phyloP scores from a whole-genome alignment of 306 rosid species.

The Dryas alaskensis region DNA sequence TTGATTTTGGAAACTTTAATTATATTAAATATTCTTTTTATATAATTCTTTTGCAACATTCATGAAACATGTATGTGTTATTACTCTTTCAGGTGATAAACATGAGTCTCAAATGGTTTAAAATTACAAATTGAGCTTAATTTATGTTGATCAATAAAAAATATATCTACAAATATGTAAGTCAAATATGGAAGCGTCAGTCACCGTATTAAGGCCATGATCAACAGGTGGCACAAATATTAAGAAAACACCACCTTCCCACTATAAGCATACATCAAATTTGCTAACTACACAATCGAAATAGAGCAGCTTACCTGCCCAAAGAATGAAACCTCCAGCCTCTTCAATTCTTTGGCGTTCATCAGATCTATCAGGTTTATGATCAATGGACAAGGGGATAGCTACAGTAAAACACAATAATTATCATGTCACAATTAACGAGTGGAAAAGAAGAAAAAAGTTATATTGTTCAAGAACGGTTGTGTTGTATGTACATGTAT shows the following conservation, averaged over 20 bases:
- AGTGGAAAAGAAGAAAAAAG: not conserved
- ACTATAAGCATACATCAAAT: not conserved
- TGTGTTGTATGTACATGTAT: too few species aligned
- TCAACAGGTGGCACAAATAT: not conserved
- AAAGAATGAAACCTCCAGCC: conserved; percentile 84
- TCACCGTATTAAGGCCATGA: not conserved
- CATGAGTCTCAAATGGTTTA: not conserved
- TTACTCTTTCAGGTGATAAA: not conserved
- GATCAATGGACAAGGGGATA: conserved; percentile 74
- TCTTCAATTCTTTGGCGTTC: conserved; percentile 80
- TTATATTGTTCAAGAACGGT: not conserved
- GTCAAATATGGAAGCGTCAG: not conserved
- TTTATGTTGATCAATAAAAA: not conserved
- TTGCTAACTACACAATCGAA: not conserved
- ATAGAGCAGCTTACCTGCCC: conserved; percentile 63
- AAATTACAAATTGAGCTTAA: not conserved
- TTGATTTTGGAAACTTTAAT: not conserved
- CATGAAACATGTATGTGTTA: not conserved
- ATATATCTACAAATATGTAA: too few species aligned
- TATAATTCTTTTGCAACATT: too few species aligned
- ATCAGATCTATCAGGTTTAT: conserved; percentile 88
- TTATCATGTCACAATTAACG: not conserved
- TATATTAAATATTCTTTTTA: too few species aligned
- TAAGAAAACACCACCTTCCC: not conserved
- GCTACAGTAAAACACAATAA: conserved; percentile 43